Conservation (phyloP, 2,329 filamentous ascomycete genomes). For the Penicillium nordicum region DNA sequence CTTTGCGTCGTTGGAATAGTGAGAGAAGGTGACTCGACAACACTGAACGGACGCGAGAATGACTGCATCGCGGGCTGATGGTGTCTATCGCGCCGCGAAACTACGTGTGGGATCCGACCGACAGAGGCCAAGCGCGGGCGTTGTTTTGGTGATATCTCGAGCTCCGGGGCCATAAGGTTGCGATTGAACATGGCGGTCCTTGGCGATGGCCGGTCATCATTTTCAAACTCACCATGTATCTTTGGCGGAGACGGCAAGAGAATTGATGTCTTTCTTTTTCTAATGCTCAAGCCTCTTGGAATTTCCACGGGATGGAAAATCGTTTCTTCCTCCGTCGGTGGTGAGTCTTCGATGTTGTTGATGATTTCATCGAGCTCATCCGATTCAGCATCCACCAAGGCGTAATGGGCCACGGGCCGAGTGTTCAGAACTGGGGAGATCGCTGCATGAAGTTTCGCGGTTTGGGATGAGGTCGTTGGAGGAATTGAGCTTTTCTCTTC, state of each 20-base stretch:
- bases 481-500: slow-evolving; percentile 26
- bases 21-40: slow-evolving; percentile 43
- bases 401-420: slow-evolving; percentile 57
- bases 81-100: slow-evolving; percentile 61
- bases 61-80: slow-evolving; percentile 69
- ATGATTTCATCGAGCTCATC: slow-evolving; percentile 42
- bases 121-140: slow-evolving; percentile 70
- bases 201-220: slow-evolving; percentile 32
- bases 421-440: slow-evolving; percentile 37
- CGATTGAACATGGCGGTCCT: slow-evolving; percentile 36
- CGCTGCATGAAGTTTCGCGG: slow-evolving; percentile 39
- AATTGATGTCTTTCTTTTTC: slow-evolving; percentile 36
- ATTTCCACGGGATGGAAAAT: slow-evolving; percentile 21
- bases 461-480: slow-evolving; percentile 12
- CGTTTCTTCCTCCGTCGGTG: slow-evolving; percentile 37
- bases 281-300: slow-evolving; percentile 30
- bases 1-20: slow-evolving; percentile 26
- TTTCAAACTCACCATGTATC: slow-evolving; percentile 32
- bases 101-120: slow-evolving; percentile 79
- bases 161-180: slow-evolving; percentile 17
- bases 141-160: slow-evolving; percentile 25
- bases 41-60: slow-evolving; percentile 78
- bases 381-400: slow-evolving; percentile 50
- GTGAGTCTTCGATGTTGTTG: slow-evolving; percentile 38
- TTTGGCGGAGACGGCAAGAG: slow-evolving; percentile 44